Evolutionary conservation across 169 alveolate species (phyloP).

Genomic region (Eimeria falciformis): DNA sequence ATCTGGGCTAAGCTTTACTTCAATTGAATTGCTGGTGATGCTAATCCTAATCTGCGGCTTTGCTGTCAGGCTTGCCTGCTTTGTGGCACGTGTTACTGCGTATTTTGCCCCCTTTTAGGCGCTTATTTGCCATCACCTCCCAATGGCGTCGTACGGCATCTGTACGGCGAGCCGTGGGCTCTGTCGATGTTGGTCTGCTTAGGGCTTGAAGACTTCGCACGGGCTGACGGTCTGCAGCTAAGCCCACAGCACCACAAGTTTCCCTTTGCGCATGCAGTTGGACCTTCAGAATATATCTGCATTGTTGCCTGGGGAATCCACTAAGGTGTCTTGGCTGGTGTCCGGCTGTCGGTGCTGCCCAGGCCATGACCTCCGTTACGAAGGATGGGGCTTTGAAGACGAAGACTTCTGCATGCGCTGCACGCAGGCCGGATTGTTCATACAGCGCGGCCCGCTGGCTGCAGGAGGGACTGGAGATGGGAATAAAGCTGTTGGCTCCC

Average conservation of each 20-base stretch:
- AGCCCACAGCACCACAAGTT: background rate
- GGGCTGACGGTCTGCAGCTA: background rate
- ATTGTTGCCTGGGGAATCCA: too few relatives aligned
- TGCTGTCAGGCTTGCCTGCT: too few relatives aligned
- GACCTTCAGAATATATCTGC: too few relatives aligned
- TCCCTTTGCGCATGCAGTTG: too few relatives aligned
- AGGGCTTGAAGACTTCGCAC: background rate
- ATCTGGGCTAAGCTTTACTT: too few relatives aligned
- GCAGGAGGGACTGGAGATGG: too few relatives aligned
- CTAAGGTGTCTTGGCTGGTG: too few relatives aligned
- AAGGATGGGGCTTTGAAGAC: constrained; percentile 20
- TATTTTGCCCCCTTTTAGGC: too few relatives aligned
- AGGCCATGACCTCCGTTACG: constrained; percentile 24
- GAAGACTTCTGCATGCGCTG: constrained; percentile 3
- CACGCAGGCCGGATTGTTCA: background rate
- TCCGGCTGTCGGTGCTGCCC: background rate
- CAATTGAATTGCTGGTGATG: too few relatives aligned
- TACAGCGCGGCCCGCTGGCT: background rate
- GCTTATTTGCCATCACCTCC: background rate
- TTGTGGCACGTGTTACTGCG: too few relatives aligned
- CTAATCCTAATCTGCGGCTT: too few relatives aligned
- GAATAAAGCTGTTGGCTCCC: too few relatives aligned
- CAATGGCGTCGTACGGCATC: background rate
- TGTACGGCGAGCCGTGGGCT: constrained; percentile 14
- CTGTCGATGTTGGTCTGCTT: background rate